Conservation (phyloP, 2,329 filamentous ascomycete genomes). For the Pseudogymnoascus sp. region DNA sequence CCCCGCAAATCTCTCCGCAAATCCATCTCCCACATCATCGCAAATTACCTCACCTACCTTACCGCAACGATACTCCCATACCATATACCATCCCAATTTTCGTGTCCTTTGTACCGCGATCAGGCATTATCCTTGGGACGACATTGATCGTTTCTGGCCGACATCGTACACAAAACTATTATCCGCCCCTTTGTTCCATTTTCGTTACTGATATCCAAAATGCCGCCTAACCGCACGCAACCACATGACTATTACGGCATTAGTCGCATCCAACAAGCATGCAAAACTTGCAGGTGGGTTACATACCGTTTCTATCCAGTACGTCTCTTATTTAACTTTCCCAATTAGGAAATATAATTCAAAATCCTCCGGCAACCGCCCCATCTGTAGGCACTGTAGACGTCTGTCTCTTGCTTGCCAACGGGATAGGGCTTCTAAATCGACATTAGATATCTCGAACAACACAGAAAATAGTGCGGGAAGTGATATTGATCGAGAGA, state of each 20-base stretch:
- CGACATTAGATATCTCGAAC: background rate
- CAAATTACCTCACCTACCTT: background rate
- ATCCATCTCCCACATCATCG: background rate
- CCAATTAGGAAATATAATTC: slow-evolving; percentile 10
- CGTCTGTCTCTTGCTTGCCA: slow-evolving; percentile 11
- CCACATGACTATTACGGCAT: background rate
- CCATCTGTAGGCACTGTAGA: slow-evolving; percentile 11
- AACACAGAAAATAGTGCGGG: background rate
- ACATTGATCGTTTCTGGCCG: background rate
- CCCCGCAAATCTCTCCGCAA: background rate
- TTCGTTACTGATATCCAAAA: background rate
- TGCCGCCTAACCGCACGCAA: background rate
- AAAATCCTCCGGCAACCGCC: slow-evolving; percentile 14
- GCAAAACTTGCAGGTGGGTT: slow-evolving; percentile 12
- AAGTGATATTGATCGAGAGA: background rate
- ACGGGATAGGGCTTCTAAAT: background rate
- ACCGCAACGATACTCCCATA: background rate
- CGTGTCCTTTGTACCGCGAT: background rate
- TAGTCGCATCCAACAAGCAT: slow-evolving; percentile 9
- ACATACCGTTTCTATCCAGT: background rate
- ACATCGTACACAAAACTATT: background rate
- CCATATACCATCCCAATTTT: background rate
- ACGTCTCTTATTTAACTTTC: background rate
- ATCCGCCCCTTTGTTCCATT: background rate
- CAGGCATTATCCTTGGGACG: background rate